These are phyloP conservation scores for Lepiota brunneoincarnata DNA, from an alignment of 768 basidiomycete species.

Conservation along the genomic window DNA sequence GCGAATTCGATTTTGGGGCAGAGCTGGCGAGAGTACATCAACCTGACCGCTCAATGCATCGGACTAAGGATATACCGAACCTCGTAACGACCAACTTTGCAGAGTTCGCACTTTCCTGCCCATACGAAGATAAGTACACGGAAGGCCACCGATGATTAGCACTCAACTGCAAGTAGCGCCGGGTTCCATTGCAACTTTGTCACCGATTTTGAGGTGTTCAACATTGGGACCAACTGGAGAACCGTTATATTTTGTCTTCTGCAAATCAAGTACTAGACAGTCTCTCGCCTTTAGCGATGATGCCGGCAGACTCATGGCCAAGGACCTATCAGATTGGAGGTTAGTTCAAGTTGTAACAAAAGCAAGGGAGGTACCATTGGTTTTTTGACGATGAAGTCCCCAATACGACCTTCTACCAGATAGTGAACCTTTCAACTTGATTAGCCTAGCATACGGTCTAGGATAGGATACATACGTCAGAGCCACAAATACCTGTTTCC, in stretches of 20 bases:
- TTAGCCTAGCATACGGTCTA: not conserved
- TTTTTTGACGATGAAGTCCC: conserved; percentile 73
- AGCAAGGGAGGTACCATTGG: conserved; percentile 62
- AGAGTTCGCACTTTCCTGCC: conserved; percentile 65
- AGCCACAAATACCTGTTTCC: conserved; percentile 79
- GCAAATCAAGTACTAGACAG: not conserved
- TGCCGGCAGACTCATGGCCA: conserved; percentile 90
- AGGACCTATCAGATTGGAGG: conserved; percentile 55
- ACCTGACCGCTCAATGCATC: conserved; percentile 30
- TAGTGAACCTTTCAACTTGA: conserved; percentile 61
- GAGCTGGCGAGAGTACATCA: conserved; percentile 43
- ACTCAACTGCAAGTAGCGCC: conserved; percentile 74
- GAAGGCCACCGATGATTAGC: not conserved
- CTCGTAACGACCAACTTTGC: conserved; percentile 83
- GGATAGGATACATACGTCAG: conserved; percentile 56
- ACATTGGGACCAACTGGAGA: conserved; percentile 70
- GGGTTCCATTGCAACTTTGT: conserved; percentile 90
- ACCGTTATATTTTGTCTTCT: not conserved
- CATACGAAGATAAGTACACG: conserved; percentile 1
- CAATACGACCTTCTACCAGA: conserved; percentile 74
- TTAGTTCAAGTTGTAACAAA: not conserved
- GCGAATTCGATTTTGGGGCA: conserved; percentile 87
- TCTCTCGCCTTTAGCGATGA: conserved; percentile 62
- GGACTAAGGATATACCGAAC: conserved; percentile 36
- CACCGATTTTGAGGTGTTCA: conserved; percentile 74